Percentiles rank a stretch among this genome's conserved stretches.
Conservation (phyloP, 768 basidiomycete genomes). For the Trametes gibbosa region DNA sequence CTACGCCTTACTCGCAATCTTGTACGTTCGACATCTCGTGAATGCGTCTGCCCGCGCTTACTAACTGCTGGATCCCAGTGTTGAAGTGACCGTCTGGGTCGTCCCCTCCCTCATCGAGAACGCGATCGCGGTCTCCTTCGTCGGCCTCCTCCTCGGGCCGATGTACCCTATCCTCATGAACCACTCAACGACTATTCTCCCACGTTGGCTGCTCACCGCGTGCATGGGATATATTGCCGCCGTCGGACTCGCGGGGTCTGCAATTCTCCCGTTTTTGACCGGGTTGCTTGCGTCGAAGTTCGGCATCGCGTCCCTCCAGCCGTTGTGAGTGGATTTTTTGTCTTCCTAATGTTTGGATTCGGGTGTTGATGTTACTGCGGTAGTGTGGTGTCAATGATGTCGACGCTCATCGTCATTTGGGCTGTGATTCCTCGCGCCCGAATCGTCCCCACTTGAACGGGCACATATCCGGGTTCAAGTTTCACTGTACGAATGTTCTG, state of each 20-base stretch:
- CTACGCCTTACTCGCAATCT: constrained; percentile 26
- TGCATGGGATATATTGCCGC: constrained; percentile 41
- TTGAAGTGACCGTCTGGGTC: constrained; percentile 44
- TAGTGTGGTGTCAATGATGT: constrained; percentile 63
- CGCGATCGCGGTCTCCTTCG: constrained; percentile 42
- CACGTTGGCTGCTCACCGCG: constrained; percentile 63
- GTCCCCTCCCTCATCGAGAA: constrained; percentile 50
- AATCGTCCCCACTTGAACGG: constrained; percentile 6
- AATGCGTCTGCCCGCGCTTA: not conserved
- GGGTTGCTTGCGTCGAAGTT: constrained; percentile 63
- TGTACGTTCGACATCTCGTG: constrained; percentile 13
- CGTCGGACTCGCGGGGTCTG: constrained; percentile 66
- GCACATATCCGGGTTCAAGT: no score
- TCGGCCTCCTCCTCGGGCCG: constrained; percentile 44
- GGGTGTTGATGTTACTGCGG: not conserved
- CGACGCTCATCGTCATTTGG: constrained; percentile 55
- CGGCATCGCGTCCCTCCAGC: constrained; percentile 60
- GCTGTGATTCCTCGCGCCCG: constrained; percentile 41
- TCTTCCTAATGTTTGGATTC: not conserved
- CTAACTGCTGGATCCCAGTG: not conserved
- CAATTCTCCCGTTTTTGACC: constrained; percentile 69
- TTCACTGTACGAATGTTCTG: no score
- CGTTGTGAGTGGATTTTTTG: constrained; percentile 45
- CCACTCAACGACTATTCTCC: constrained; percentile 63
- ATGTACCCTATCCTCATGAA: constrained; percentile 65